phyloP scores from a whole-genome alignment of 495 filamentous ascomycete genomes.

The Clavariopsis aquatica region DNA sequence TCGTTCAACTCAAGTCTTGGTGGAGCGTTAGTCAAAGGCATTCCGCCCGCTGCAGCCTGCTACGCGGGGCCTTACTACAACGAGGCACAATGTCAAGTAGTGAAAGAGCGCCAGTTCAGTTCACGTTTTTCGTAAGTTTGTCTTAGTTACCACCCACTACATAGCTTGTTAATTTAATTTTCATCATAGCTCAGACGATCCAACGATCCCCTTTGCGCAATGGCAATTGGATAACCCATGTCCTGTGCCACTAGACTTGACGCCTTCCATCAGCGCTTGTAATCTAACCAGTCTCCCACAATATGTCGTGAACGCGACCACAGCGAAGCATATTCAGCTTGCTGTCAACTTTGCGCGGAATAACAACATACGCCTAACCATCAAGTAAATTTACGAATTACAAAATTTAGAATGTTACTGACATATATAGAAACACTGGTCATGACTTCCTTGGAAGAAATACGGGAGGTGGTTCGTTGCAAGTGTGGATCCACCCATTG shows the following conservation, averaged over 20 bases:
- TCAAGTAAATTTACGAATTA: constrained; percentile 21
- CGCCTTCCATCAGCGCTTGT: constrained; percentile 10
- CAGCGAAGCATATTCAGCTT: constrained; percentile 27
- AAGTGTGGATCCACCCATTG: constrained; percentile 51
- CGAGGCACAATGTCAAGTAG: constrained; percentile 12
- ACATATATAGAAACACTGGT: constrained; percentile 48
- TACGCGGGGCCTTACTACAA: constrained; percentile 24
- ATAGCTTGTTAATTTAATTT: neutral
- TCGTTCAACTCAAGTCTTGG: constrained; percentile 23
- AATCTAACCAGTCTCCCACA: constrained; percentile 20
- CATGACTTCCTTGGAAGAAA: constrained; percentile 58
- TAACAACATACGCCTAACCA: constrained; percentile 31
- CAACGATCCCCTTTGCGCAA: constrained; percentile 17
- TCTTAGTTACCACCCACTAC: neutral
- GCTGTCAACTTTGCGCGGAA: constrained; percentile 36
- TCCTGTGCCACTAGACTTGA: constrained; percentile 17
- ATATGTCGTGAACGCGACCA: constrained; percentile 30
- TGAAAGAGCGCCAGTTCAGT: neutral
- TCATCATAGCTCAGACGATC: constrained; percentile 20
- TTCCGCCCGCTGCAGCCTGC: constrained; percentile 28
- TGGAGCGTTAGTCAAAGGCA: constrained; percentile 26
- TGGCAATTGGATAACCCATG: constrained; percentile 26
- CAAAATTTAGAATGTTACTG: neutral
- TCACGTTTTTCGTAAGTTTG: constrained; percentile 12
- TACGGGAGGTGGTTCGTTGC: constrained; percentile 50